Percentiles rank a stretch among this genome's conserved stretches.
Conservation (phyloP, 2,329 filamentous ascomycete species). For the Orbilia oligospora region DNA sequence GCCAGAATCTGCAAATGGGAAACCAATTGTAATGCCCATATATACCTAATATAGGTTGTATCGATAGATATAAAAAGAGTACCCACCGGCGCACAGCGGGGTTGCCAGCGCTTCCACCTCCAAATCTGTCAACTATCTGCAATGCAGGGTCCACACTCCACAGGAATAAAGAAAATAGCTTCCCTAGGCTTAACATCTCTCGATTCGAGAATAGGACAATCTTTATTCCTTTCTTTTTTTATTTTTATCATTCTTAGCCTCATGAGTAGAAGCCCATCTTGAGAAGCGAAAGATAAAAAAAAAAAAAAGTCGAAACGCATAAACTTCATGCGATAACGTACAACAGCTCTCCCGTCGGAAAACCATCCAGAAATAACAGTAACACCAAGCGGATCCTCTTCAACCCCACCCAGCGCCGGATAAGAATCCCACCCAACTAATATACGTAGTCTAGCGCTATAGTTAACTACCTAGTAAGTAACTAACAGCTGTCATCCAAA, state of each 20-base stretch:
- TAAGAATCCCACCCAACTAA: no score
- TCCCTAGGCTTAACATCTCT: conserved; percentile 1
- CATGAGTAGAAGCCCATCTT: background rate
- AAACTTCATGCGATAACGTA: conserved; percentile 13
- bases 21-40: no score
- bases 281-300: background rate
- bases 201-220: background rate
- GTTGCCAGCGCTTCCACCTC: conserved; percentile 2
- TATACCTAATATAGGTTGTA: no score
- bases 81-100: background rate
- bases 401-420: no score
- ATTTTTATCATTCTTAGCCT: background rate
- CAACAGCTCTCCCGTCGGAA: background rate
- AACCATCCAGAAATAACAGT: conserved; percentile 13
- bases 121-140: conserved; percentile 7
- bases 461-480: background rate
- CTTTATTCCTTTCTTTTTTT: background rate
- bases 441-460: background rate
- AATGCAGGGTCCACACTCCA: conserved; percentile 1
- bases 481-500: conserved; percentile 2
- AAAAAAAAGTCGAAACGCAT: conserved; percentile 12
- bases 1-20: background rate
- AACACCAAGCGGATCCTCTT: background rate
- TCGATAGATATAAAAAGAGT: background rate
- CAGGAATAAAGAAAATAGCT: background rate